Evolutionary conservation across 768 basidiomycete genomes (phyloP).

Genomic region (Heimioporus sp.): DNA sequence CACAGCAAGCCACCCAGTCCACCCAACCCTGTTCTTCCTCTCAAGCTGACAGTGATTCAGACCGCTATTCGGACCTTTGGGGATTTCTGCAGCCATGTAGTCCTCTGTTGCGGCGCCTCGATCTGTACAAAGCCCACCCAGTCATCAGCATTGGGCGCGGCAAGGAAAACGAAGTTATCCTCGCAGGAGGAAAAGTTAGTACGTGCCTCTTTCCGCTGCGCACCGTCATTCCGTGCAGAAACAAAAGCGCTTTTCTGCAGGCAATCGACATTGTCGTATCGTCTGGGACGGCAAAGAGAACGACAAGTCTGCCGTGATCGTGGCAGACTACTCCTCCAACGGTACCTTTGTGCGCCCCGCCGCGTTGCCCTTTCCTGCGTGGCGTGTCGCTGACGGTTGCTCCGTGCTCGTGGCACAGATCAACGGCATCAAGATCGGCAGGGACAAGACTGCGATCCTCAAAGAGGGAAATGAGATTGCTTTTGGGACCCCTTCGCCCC

Average conservation of each 20-base stretch:
- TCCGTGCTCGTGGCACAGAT: constrained; percentile 24
- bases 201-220: constrained; percentile 25
- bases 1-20: constrained; percentile 40
- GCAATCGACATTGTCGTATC: constrained; percentile 37
- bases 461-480: constrained; percentile 79
- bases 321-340: constrained; percentile 40
- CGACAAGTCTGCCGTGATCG: constrained; percentile 30
- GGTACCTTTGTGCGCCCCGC: constrained; percentile 39
- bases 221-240: constrained; percentile 5
- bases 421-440: constrained; percentile 42
- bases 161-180: constrained; percentile 48
- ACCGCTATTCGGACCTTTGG: constrained; percentile 49
- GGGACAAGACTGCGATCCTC: constrained; percentile 39
- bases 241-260: constrained; percentile 34
- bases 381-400: constrained; percentile 9
- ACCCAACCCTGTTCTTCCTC: constrained; percentile 32
- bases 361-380: constrained; percentile 13
- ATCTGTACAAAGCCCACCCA: constrained; percentile 55
- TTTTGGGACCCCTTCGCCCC: constrained; percentile 62
- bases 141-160: constrained; percentile 57
- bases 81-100: constrained; percentile 70
- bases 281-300: constrained; percentile 35
- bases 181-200: constrained; percentile 78
- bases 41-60: constrained; percentile 11
- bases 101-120: constrained; percentile 48